A percentile compares a stretch with the other conserved stretches of the same genome.
Evolutionary conservation across 129 eudicot species (phyloP).

Genomic region (Cynara cardunculus): DNA sequence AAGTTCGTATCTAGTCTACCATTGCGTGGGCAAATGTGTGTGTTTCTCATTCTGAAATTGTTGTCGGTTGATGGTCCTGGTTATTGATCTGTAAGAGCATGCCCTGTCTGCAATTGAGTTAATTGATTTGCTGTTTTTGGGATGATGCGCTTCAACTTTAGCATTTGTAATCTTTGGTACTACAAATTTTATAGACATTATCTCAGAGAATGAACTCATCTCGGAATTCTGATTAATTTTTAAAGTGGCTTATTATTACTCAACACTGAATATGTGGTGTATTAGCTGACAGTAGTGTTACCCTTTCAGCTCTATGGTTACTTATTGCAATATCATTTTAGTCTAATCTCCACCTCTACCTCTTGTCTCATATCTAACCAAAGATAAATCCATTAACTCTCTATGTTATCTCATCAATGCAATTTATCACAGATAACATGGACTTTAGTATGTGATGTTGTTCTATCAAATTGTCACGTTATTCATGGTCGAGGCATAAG

Average conservation of each 20-base stretch:
- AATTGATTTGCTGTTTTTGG: background rate
- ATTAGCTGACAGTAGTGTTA: background rate
- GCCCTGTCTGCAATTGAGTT: background rate
- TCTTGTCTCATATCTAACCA: background rate
- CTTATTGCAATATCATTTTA: background rate
- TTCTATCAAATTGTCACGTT: background rate
- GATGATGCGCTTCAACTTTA: background rate
- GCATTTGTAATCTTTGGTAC: background rate
- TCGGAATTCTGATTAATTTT: slow-evolving; percentile 1
- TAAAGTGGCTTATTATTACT: background rate
- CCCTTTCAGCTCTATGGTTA: background rate
- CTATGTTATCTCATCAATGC: background rate
- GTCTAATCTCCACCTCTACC: background rate
- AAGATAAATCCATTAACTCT: background rate
- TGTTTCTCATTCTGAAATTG: background rate
- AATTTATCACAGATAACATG: slow-evolving; percentile 5
- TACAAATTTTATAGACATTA: background rate
- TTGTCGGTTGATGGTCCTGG: background rate
- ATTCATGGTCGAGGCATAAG: background rate
- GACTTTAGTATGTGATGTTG: background rate
- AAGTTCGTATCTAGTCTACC: background rate
- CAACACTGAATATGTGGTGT: background rate
- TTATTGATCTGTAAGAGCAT: slow-evolving; percentile 2
- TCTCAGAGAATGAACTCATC: background rate
- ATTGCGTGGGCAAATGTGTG: background rate